These are phyloP conservation scores for Jaapia argillacea DNA, from an alignment of 768 basidiomycete genomes.

Conservation along the genomic window DNA sequence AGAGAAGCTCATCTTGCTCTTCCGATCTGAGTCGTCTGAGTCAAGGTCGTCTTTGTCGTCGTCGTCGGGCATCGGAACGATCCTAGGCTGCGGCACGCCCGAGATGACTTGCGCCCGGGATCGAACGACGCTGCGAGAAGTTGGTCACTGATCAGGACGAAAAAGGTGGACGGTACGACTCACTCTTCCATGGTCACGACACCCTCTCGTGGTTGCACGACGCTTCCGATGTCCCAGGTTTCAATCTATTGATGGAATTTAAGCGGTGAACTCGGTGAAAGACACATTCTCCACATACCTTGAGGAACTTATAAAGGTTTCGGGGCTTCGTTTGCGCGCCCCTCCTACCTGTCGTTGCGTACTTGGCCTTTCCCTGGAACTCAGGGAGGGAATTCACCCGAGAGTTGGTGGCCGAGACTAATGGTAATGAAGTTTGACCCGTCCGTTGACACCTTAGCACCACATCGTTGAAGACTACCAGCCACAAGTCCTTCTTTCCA, in stretches of 20 bases:
- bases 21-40: conserved; percentile 80
- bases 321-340: conserved; percentile 73
- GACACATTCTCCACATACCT: conserved; percentile 34
- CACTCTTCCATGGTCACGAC: conserved; percentile 90
- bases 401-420: conserved; percentile 57
- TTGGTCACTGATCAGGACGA: conserved; percentile 4
- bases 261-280: conserved; percentile 4
- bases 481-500: conserved; percentile 84
- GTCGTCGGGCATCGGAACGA: conserved; percentile 62
- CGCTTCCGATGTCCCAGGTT: conserved; percentile 77
- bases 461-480: conserved; percentile 94
- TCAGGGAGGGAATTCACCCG: conserved; percentile 78
- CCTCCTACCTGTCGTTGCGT: conserved; percentile 71
- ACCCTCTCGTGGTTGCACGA: conserved; percentile 65
- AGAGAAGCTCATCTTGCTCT: conserved; percentile 91
- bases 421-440: conserved; percentile 77
- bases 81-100: conserved; percentile 44
- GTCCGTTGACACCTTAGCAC: conserved; percentile 85
- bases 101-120: conserved; percentile 53
- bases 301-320: conserved; percentile 90
- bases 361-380: conserved; percentile 73
- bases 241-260: conserved; percentile 46
- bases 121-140: conserved; percentile 48
- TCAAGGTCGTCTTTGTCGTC: conserved; percentile 47
- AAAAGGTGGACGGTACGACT: conserved; percentile 19